phyloP scores from a whole-genome alignment of 192 early-diverging fungal species.

The Backusella tarrabulga region DNA sequence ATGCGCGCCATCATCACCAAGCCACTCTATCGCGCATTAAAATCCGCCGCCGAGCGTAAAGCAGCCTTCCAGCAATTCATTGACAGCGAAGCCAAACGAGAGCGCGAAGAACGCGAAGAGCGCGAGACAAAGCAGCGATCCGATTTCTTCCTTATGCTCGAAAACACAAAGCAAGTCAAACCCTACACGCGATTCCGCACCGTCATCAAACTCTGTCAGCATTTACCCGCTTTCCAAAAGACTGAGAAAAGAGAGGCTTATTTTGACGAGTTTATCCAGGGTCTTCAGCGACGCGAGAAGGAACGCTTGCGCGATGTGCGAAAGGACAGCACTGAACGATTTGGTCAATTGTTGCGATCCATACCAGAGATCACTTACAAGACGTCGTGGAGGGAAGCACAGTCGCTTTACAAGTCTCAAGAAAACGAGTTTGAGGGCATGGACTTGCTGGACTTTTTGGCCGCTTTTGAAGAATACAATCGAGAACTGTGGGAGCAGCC shows the following conservation, averaged over 20 bases:
- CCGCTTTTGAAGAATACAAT: constrained; percentile 80
- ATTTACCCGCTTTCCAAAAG: constrained; percentile 58
- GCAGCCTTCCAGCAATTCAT: constrained; percentile 75
- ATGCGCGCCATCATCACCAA: constrained; percentile 83
- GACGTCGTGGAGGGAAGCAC: constrained; percentile 58
- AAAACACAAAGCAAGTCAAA: constrained; percentile 46
- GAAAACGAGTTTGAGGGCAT: constrained; percentile 62
- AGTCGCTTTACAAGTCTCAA: constrained; percentile 46
- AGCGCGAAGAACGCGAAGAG: constrained; percentile 58
- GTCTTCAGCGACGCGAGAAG: constrained; percentile 64
- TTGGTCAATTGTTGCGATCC: constrained; percentile 53
- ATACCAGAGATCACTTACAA: constrained; percentile 55
- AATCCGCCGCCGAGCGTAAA: constrained; percentile 79
- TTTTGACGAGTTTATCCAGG: constrained; percentile 75
- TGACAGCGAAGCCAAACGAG: constrained; percentile 55
- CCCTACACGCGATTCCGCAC: constrained; percentile 58
- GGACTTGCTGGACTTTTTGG: constrained; percentile 79
- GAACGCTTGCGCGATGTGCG: constrained; percentile 59
- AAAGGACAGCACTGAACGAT: constrained; percentile 60
- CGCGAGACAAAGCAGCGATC: constrained; percentile 50
- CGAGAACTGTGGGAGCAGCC: constrained; percentile 59
- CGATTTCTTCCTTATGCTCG: constrained; percentile 55
- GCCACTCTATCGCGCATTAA: constrained; percentile 81
- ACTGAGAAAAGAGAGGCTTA: constrained; percentile 58
- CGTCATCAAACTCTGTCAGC: constrained; percentile 50